Conservation (phyloP, 805 yeast genomes). For the Huiozyma naganishii region DNA sequence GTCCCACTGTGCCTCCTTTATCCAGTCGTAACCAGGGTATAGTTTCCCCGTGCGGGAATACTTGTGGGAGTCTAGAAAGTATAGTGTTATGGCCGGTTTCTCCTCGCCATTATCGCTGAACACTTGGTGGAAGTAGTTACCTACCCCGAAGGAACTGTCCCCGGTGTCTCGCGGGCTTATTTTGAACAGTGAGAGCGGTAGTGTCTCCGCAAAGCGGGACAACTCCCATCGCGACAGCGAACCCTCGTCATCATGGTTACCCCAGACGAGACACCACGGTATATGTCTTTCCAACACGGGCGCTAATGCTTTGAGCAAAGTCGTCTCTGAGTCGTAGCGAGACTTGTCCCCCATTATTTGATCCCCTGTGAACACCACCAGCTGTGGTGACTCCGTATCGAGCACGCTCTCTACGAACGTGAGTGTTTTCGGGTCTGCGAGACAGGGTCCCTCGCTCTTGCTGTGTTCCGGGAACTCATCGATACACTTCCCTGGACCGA, state of each 20-base stretch:
- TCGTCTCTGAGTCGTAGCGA: conserved; percentile 72
- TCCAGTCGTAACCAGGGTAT: conserved; percentile 76
- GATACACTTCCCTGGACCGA: conserved; percentile 69
- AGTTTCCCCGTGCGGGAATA: conserved; percentile 57
- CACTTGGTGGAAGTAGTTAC: conserved; percentile 60
- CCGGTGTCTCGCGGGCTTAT: conserved; percentile 47
- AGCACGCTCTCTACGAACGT: conserved; percentile 51
- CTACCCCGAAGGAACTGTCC: conserved; percentile 56
- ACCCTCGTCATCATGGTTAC: conserved; percentile 93
- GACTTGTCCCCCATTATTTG: conserved; percentile 68
- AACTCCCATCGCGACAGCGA: conserved; percentile 47
- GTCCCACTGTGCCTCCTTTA: conserved; percentile 57
- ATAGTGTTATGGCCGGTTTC: conserved; percentile 43
- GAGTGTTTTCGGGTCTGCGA: conserved; percentile 68
- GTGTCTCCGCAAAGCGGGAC: conserved; percentile 40
- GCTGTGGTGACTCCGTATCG: conserved; percentile 70
- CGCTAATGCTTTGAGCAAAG: conserved; percentile 62
- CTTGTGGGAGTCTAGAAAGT: conserved; percentile 78
- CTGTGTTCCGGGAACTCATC: conserved; percentile 54
- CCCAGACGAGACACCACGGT: conserved; percentile 80
- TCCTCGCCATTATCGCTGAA: conserved; percentile 26
- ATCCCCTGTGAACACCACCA: conserved; percentile 85
- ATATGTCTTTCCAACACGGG: conserved; percentile 59
- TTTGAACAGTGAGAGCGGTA: conserved; percentile 61
- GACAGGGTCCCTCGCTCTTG: conserved; percentile 33